Base-by-base conservation (phyloP, 208 protist species). In the Jaenimonas drosophilae region DNA sequence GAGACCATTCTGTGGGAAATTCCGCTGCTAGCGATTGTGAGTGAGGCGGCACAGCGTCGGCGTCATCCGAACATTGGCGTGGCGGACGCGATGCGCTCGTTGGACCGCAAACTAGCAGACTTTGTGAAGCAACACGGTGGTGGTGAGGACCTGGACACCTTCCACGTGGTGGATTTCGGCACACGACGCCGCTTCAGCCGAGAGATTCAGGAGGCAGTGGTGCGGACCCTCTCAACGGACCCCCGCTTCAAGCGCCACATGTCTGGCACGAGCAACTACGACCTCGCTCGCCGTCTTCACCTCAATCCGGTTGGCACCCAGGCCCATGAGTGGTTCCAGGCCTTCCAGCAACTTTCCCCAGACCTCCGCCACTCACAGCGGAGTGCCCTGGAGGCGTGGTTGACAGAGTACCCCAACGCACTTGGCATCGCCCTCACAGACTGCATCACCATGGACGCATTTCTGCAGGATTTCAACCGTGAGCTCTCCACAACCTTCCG, bases 241-340 rank as follows among this genome's bases (percentile, higher is more conserved):
- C 59, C 40, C 2, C 55, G 66, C 34, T 93, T 93, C 48, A 25
- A 38, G 0, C 53, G 33, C 5, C 54, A 83, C 47, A 53, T 93
- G n/a, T 39, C 54, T 27, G 84, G 84, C 30, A 89, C 84, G 20
- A 93, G 84, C 46, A 93, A 93, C 61, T 89, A 88, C 50, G 67
- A 88, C 37, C 38, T 93, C 4, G 84, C 84, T 24, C 75, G 70
- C 21, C 72, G 71, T 12, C 49, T 85, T 23, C 16, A 67, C 26
- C 26, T 93, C n/a, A 40, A 68, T 2, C 62, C 79, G 1, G 54
- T 88, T 6, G 84, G 84, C 21, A 93, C 84, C 17, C 84, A 93
- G 48, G 84, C 84, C 12, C 84, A 93, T 43, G 84, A 93, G 60
- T 93, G 84, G 84, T 93, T 88, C 54, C 84, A 93, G 71, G 84